Base-by-base conservation (phyloP, 768 basidiomycete genomes). In the Rubroboletus satanas region DNA sequence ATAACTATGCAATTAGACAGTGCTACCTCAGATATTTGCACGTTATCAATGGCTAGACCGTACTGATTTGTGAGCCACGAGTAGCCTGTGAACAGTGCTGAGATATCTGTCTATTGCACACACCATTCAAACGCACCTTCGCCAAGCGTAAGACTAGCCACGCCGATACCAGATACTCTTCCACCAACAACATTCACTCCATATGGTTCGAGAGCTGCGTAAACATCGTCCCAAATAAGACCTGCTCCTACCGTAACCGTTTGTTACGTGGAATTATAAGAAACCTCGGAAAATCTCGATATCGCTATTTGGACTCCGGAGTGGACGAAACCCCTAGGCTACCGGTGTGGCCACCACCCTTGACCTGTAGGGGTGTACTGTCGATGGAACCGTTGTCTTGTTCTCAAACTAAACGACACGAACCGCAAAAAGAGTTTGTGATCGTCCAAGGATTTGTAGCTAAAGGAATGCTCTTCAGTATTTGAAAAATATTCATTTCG, bases 191-290 rank as follows among this genome's bases (percentile, higher is more conserved):
- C 80, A 45, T 75, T 83, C 7, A 83, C 79, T 7, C 71, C 72
- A 45, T 74, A 60, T 0, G 78, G 79, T 7, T 70, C 75, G 1
- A 86, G 74, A 14, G 54, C 54, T 1, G 67, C 69, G 54, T 86
- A 87, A 69, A 80, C 83, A 45, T 85, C 78, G 57, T 88, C 84
- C 85, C 84, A 88, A 14, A 82, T 69, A 1, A 83, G 65, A 7
- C 76, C 74, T 0, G 73, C 59, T 15, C 73, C 75, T 21, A 77
- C 46, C 5, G 64, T 67, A 2, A 64, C 81, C 0, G 75, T 80
- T 54, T 75, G 69, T 0, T 73, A 59, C 0, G 48, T 49, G 1
- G 66, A 49, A 33, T 80, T 58, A 42, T 82, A 82, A 1, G 53
- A 65, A 3, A 71, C 38, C 4, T 75, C 63, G 5, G 72, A 73